phyloP scores from a whole-genome alignment of 306 rosid species.

The Ochetophila trinervis region DNA sequence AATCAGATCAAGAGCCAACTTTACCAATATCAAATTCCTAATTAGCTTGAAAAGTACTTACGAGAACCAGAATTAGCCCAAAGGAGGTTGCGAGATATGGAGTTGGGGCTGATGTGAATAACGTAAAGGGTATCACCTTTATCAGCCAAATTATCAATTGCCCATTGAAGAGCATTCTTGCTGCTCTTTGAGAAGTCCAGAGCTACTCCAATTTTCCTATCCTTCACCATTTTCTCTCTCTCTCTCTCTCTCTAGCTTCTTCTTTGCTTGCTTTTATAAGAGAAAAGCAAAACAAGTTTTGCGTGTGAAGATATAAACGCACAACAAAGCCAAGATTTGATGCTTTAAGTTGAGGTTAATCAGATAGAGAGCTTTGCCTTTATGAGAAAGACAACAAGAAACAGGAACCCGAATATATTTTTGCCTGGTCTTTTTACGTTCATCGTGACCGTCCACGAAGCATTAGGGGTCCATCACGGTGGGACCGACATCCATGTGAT shows the following conservation, averaged over 20 bases:
- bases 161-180: conserved; percentile 85
- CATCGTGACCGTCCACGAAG: conserved; percentile 14
- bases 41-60: conserved; percentile 25
- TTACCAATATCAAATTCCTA: neutral
- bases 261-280: neutral
- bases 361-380: neutral
- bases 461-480: neutral
- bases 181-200: conserved; percentile 78
- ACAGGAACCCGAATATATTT: neutral
- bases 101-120: conserved; percentile 49
- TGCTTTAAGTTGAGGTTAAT: neutral
- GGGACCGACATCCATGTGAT: neutral
- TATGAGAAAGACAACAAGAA: neutral
- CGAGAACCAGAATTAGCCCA: conserved; percentile 73
- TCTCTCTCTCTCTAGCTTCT: neutral
- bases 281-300: neutral
- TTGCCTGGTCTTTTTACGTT: neutral
- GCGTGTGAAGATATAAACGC: neutral
- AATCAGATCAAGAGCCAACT: neutral
- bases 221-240: conserved; percentile 55
- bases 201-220: conserved; percentile 76
- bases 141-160: conserved; percentile 67
- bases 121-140: conserved; percentile 73
- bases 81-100: conserved; percentile 35
- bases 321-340: neutral